phyloP scores from a whole-genome alignment of 2,329 filamentous ascomycete genomes.

The Chaetomium sp. region DNA sequence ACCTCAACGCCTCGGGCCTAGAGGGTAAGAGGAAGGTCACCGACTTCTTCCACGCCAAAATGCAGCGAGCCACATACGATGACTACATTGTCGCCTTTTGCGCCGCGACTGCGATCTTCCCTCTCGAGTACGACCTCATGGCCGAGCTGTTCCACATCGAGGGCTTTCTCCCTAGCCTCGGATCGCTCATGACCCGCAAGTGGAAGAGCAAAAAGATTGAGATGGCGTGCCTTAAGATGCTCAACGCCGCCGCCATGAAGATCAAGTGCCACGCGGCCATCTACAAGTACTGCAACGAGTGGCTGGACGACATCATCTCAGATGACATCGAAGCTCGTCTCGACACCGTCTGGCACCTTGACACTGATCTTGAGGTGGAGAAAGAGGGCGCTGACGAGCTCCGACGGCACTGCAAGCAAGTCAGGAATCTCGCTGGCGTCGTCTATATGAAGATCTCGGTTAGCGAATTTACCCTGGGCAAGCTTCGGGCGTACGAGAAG shows the following conservation, averaged over 20 bases:
- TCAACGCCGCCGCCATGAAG: constrained; percentile 89
- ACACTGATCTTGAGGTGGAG: constrained; percentile 52
- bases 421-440: constrained; percentile 63
- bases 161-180: constrained; percentile 73
- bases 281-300: constrained; percentile 74
- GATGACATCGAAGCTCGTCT: constrained; percentile 57
- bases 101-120: constrained; percentile 82
- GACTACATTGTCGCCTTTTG: constrained; percentile 90
- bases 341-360: constrained; percentile 42
- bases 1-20: constrained; percentile 70
- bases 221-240: constrained; percentile 76
- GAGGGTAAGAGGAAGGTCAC: constrained; percentile 63
- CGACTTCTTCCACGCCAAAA: constrained; percentile 65
- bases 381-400: constrained; percentile 53
- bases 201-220: constrained; percentile 84
- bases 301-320: constrained; percentile 78
- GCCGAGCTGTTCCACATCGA: constrained; percentile 79
- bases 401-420: constrained; percentile 54
- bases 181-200: constrained; percentile 68
- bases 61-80: constrained; percentile 72
- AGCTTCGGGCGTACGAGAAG: too few species aligned
- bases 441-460: constrained; percentile 72
- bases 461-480: constrained; percentile 25
- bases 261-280: constrained; percentile 75
- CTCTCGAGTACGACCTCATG: constrained; percentile 70